A percentile compares a stretch with the other conserved stretches of the same genome.
These are phyloP conservation scores for Colletotrichum theobromicola DNA, from an alignment of 2,329 filamentous ascomycete species.

Conservation along the genomic window DNA sequence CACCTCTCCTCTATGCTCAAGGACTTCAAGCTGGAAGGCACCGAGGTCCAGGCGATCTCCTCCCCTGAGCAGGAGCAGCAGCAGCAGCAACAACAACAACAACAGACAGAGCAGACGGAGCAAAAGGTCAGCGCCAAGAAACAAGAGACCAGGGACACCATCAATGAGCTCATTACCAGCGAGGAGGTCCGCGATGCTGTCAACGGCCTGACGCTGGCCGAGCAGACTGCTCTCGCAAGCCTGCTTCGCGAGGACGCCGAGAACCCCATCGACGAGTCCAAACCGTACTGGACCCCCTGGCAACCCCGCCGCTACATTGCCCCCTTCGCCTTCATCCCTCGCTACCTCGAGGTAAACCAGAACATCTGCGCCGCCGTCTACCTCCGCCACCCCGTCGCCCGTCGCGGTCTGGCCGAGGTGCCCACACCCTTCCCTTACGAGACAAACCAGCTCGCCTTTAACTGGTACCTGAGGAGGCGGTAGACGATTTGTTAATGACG, in stretches of 20 bases:
- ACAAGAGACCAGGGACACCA: neutral
- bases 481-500: conserved; percentile 43
- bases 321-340: conserved; percentile 92
- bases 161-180: neutral
- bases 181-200: conserved; percentile 21
- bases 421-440: conserved; percentile 79
- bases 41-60: conserved; percentile 30
- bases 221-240: conserved; percentile 56
- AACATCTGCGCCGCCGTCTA: conserved; percentile 97
- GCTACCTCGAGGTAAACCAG: conserved; percentile 97
- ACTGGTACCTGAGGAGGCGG: conserved; percentile 89
- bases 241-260: conserved; percentile 70
- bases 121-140: neutral
- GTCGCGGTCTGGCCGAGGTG: conserved; percentile 80
- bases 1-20: conserved; percentile 58
- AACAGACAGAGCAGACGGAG: neutral
- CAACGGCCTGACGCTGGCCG: conserved; percentile 46
- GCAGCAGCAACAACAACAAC: conserved; percentile 7
- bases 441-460: conserved; percentile 83
- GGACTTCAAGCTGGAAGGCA: conserved; percentile 45
- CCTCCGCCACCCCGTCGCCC: conserved; percentile 88
- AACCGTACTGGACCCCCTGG: conserved; percentile 94
- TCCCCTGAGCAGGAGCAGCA: conserved; percentile 30
- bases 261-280: conserved; percentile 77
- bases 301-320: conserved; percentile 84